Conservation (phyloP, 176 grass and related monocot genomes). For the Sorghum bicolor region DNA sequence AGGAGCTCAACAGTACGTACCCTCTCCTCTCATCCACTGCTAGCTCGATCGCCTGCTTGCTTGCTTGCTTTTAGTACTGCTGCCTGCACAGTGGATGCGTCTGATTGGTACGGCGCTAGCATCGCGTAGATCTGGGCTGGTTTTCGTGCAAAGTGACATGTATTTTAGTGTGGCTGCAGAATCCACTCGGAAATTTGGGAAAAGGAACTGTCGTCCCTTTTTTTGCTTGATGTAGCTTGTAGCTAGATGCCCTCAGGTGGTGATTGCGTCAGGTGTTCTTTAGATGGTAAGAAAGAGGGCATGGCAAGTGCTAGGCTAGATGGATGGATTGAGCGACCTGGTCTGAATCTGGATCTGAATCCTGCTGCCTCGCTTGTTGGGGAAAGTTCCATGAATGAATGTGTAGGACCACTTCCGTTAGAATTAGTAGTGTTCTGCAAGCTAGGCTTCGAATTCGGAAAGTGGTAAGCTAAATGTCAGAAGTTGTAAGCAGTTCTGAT, state of each 20-base stretch:
- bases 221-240: not conserved
- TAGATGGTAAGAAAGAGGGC: not conserved
- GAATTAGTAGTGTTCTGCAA: not conserved
- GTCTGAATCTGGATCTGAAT: conserved; percentile 54
- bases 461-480: not conserved
- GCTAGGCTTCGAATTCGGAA: not conserved
- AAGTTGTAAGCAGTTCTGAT: not conserved
- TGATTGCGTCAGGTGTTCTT: conserved; percentile 26
- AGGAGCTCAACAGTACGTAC: conserved; percentile 60
- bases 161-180: not conserved
- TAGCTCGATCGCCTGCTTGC: not conserved
- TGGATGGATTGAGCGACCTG: not conserved
- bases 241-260: not conserved
- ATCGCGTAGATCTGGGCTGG: conserved; percentile 28
- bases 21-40: not conserved
- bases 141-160: not conserved
- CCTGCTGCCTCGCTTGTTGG: conserved; percentile 14
- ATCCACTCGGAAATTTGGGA: not conserved
- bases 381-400: conserved; percentile 21
- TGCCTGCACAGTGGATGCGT: not conserved
- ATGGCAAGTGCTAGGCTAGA: not conserved
- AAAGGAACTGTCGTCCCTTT: not conserved
- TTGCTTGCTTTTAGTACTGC: not conserved
- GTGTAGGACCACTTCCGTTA: not conserved
- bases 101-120: not conserved